These are phyloP conservation scores for Acanthamoeba culbertsoni DNA, from an alignment of 208 protist genomes.

Conservation along the genomic window DNA sequence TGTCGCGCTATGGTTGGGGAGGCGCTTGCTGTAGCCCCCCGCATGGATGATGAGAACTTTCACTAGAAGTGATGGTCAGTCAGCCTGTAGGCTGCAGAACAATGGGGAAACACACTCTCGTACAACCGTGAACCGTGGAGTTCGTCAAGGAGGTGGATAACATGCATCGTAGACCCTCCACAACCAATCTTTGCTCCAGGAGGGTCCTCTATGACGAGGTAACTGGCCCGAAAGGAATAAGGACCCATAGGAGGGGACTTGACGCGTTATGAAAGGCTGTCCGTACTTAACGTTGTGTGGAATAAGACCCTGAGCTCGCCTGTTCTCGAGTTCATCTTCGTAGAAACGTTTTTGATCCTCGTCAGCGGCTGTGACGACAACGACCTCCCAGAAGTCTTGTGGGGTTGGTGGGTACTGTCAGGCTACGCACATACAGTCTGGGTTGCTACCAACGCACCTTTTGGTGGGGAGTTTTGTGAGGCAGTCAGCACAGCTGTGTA, in stretches of 20 bases:
- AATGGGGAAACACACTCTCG: too few species aligned
- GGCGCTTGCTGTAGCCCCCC: conserved; percentile 69
- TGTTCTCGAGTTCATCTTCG: conserved; percentile 52
- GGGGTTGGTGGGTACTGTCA: too few species aligned
- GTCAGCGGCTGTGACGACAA: conserved; percentile 72
- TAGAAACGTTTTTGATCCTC: conserved; percentile 66
- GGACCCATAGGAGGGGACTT: background rate
- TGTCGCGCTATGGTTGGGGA: conserved; percentile 68
- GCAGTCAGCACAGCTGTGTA: background rate
- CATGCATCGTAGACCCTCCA: conserved; percentile 68
- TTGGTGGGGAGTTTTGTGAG: background rate
- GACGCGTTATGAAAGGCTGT: background rate
- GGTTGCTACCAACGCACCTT: background rate
- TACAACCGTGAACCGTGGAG: background rate
- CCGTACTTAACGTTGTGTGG: conserved; percentile 12
- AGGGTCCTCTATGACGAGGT: conserved; percentile 67
- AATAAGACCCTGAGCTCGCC: background rate
- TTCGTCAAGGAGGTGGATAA: conserved; percentile 43
- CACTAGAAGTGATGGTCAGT: background rate
- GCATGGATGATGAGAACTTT: conserved; percentile 72
- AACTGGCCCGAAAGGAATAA: background rate
- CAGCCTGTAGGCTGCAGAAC: background rate
- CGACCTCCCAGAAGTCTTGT: conserved; percentile 66
- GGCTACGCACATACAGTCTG: background rate
- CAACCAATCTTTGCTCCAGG: conserved; percentile 68